A percentile compares a stretch with the other conserved stretches of the same genome.
Evolutionary conservation across 345 rosid genomes (phyloP).

Genomic region (Pugionium dolabratum): DNA sequence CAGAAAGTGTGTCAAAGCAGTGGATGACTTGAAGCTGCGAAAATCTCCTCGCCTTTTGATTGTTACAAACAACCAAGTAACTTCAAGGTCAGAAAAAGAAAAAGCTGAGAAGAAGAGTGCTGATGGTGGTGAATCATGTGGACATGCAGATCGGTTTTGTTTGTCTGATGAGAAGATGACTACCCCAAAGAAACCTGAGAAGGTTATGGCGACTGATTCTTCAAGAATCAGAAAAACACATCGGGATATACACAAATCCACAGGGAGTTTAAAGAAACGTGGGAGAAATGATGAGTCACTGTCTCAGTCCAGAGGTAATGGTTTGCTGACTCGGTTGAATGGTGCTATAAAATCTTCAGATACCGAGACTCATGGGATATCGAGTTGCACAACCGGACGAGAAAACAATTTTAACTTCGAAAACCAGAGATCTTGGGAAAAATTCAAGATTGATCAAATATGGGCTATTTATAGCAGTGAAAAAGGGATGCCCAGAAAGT

Average conservation of each 20-base stretch:
- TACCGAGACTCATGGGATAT: constrained; percentile 24
- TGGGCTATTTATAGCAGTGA: constrained; percentile 52
- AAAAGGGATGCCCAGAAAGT: constrained; percentile 50
- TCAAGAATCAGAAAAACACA: constrained; percentile 48
- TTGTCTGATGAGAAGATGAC: constrained; percentile 14
- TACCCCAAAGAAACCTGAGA: constrained; percentile 29
- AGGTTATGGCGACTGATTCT: constrained; percentile 31
- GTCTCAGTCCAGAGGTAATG: constrained; percentile 32
- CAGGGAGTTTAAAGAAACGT: constrained; percentile 35
- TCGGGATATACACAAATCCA: constrained; percentile 38
- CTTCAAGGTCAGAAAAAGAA: constrained; percentile 11
- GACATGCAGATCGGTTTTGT: constrained; percentile 18
- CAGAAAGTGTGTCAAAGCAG: constrained; percentile 21
- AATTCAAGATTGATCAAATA: constrained; percentile 46
- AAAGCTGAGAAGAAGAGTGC: constrained; percentile 30
- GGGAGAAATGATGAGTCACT: constrained; percentile 34
- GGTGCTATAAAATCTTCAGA: constrained; percentile 3
- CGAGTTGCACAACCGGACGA: constrained; percentile 27
- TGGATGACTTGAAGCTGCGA: constrained; percentile 23
- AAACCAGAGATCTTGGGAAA: constrained; percentile 46
- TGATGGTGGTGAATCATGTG: constrained; percentile 22
- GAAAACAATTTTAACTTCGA: constrained; percentile 39
- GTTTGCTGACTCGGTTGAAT: constrained; percentile 13
- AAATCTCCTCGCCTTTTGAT: constrained; percentile 27
- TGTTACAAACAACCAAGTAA: constrained; percentile 25